A percentile compares a stretch with the other conserved stretches of the same genome.
Evolutionary conservation across 495 filamentous ascomycete genomes (phyloP).

Genomic region (Aspergillus haitiensis): DNA sequence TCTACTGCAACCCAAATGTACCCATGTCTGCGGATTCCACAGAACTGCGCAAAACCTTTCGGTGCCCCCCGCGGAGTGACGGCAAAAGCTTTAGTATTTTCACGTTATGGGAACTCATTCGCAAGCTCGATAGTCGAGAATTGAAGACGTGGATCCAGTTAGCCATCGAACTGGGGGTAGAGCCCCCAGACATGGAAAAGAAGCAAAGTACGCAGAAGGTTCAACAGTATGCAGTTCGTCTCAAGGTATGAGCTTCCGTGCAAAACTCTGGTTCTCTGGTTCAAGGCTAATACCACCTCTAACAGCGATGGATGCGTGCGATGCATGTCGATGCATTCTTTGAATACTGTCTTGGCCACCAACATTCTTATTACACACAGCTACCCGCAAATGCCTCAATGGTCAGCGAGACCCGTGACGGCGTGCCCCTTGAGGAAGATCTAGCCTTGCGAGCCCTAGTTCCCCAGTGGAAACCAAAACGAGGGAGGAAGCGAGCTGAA

Average conservation of each 20-base stretch:
- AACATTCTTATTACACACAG: conserved; percentile 80
- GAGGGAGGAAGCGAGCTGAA: conserved; percentile 81
- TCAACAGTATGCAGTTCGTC: conserved; percentile 91
- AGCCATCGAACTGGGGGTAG: conserved; percentile 85
- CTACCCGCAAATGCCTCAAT: conserved; percentile 64
- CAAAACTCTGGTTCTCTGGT: background rate
- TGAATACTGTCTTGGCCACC: conserved; percentile 79
- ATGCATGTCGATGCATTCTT: conserved; percentile 98
- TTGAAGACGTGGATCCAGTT: conserved; percentile 96
- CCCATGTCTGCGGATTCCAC: conserved; percentile 68
- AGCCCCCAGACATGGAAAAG: conserved; percentile 78
- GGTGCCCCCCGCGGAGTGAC: conserved; percentile 84
- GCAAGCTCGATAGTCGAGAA: conserved; percentile 78
- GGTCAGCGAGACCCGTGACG: conserved; percentile 72
- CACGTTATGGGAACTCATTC: conserved; percentile 78
- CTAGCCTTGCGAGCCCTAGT: conserved; percentile 85
- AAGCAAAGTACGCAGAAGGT: conserved; percentile 96
- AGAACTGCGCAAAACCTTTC: conserved; percentile 77
- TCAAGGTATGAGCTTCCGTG: conserved; percentile 66
- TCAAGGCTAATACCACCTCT: conserved; percentile 16
- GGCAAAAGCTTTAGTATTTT: conserved; percentile 89
- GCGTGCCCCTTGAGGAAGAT: conserved; percentile 88
- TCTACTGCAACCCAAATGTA: conserved; percentile 86
- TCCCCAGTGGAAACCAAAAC: conserved; percentile 86
- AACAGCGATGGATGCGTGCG: conserved; percentile 93